Conservation (phyloP, 768 basidiomycete genomes). For the Lactarius evosmus region DNA sequence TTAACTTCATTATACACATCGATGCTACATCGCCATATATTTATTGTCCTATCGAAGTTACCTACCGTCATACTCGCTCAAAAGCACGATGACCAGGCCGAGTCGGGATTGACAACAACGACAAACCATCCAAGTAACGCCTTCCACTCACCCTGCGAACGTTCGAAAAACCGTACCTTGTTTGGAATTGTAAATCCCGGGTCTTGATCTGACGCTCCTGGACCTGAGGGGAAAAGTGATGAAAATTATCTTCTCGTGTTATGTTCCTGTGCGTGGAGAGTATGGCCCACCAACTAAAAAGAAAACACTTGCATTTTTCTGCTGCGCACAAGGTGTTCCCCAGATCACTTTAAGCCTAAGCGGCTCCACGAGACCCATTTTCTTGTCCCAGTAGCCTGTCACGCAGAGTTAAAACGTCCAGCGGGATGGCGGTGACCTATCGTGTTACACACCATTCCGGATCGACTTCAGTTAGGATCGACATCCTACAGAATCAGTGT, state of each 20-base stretch:
- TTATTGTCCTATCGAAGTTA: conserved; percentile 2
- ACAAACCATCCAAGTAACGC: background rate
- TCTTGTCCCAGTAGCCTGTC: conserved; percentile 21
- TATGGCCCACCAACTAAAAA: background rate
- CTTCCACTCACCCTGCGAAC: background rate
- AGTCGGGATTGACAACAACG: conserved; percentile 1
- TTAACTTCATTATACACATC: conserved; percentile 1
- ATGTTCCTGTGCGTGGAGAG: background rate
- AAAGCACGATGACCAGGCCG: background rate
- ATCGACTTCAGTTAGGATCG: conserved; percentile 90
- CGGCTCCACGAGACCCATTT: background rate
- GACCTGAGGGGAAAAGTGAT: background rate
- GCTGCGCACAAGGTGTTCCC: background rate
- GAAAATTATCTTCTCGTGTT: background rate
- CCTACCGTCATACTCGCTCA: background rate
- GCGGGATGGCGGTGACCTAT: conserved; percentile 1
- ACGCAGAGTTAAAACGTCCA: background rate
- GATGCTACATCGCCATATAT: conserved; percentile 12
- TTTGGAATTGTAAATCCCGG: background rate
- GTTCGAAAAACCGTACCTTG: background rate
- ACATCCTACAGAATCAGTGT: conserved; percentile 55
- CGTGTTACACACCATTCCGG: conserved; percentile 71
- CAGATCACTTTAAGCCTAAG: background rate
- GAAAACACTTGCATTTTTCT: background rate
- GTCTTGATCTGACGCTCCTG: too few species aligned